A percentile compares a stretch with the other conserved stretches of the same genome.
phyloP scores from a whole-genome alignment of 2,329 filamentous ascomycete species.

The Claviceps maximensis region DNA sequence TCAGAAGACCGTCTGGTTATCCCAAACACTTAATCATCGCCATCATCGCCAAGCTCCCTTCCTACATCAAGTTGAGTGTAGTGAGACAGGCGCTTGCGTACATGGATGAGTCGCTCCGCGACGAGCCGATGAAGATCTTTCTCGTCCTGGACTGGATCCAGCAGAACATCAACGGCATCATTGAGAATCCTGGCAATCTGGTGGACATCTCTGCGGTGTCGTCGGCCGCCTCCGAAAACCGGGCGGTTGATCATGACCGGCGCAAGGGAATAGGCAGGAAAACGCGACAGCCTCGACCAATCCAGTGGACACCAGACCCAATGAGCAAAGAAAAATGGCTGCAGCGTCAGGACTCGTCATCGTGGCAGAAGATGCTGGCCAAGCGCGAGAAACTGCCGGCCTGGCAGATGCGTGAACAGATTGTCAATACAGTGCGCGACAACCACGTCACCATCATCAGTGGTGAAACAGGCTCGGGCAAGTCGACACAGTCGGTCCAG shows the following conservation, averaged over 20 bases:
- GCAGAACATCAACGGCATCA: conserved; percentile 65
- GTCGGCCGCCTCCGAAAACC: conserved; percentile 48
- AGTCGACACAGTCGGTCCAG: conserved; percentile 93
- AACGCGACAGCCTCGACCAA: conserved; percentile 37
- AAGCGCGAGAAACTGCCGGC: conserved; percentile 68
- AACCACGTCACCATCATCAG: conserved; percentile 93
- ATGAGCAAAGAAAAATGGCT: conserved; percentile 57
- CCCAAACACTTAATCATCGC: conserved; percentile 58
- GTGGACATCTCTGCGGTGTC: conserved; percentile 72
- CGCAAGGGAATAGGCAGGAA: conserved; percentile 15
- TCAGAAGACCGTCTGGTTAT: conserved; percentile 62
- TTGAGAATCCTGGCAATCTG: conserved; percentile 71
- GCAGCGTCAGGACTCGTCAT: conserved; percentile 47
- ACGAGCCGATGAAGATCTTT: conserved; percentile 82
- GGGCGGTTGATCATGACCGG: conserved; percentile 15
- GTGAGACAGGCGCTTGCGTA: conserved; percentile 64
- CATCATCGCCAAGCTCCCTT: conserved; percentile 59
- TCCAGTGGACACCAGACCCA: conserved; percentile 49
- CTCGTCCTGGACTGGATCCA: conserved; percentile 87
- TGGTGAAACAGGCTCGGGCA: conserved; percentile 92
- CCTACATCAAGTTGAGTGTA: conserved; percentile 86
- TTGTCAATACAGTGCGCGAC: conserved; percentile 60
- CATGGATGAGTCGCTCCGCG: conserved; percentile 55
- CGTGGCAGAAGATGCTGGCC: conserved; percentile 61
- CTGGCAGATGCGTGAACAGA: conserved; percentile 67